These are phyloP conservation scores for Pulveroboletus sp. DNA, from an alignment of 768 basidiomycete genomes.

Conservation along the genomic window DNA sequence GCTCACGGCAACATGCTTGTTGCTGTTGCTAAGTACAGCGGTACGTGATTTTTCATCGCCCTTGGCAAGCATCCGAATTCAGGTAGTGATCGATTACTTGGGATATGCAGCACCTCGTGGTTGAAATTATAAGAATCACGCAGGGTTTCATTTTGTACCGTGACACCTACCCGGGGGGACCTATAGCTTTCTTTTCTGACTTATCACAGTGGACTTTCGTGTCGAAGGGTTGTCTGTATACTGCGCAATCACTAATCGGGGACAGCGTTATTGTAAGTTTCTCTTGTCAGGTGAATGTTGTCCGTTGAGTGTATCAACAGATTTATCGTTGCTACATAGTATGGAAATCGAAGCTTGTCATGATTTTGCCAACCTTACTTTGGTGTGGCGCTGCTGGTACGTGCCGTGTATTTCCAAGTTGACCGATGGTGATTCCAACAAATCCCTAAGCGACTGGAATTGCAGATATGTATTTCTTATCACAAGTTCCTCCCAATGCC, in stretches of 20 bases:
- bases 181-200: slow-evolving; percentile 21
- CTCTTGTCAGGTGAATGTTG: neutral
- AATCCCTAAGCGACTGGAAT: neutral
- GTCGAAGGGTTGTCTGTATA: slow-evolving; percentile 17
- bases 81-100: neutral
- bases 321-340: slow-evolving; percentile 20
- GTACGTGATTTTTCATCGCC: slow-evolving; percentile 4
- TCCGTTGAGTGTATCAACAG: neutral
- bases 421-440: neutral
- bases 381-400: slow-evolving; percentile 24
- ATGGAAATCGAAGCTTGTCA: slow-evolving; percentile 20
- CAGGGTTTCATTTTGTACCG: slow-evolving; percentile 18
- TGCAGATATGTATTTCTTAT: slow-evolving; percentile 3
- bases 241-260: slow-evolving; percentile 18
- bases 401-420: neutral
- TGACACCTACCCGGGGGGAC: slow-evolving; percentile 15
- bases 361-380: slow-evolving; percentile 20
- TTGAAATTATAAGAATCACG: slow-evolving; percentile 13
- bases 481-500: too few relatives aligned
- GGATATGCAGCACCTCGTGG: slow-evolving; percentile 10
- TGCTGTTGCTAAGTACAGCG: slow-evolving; percentile 22
- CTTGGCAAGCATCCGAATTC: neutral
- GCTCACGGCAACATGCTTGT: slow-evolving; percentile 8
- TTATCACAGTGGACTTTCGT: slow-evolving; percentile 19
- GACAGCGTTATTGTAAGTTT: slow-evolving; percentile 22